Base-by-base conservation (phyloP, 2,329 filamentous ascomycete species). In the Exophiala sp. region DNA sequence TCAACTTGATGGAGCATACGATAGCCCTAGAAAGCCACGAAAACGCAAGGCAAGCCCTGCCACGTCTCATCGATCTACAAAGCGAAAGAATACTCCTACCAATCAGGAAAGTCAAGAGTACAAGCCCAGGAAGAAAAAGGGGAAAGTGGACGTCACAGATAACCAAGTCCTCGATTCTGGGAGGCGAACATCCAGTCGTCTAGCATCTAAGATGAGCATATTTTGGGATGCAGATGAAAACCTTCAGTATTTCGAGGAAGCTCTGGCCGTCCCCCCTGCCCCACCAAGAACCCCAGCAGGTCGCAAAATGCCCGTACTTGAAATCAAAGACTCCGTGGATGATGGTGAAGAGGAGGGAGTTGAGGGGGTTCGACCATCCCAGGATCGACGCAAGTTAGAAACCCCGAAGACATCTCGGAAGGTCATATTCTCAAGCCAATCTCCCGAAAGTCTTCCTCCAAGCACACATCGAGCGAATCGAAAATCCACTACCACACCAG, bases 371-470 rank as follows among this genome's bases (percentile, higher is more conserved):
- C 54, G 11, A 34, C 2, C 20, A 14, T 44, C 12, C n/a, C 12
- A 33, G 38, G 16, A 12, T 14, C 46, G 12, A 39, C 35, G 11
- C 11, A 38, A 12, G 11, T 33, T 32, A 9, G 34, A 42, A 14
- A 60, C 57, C 10, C 61, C 57, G 5, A 52, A 52, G 18, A 57
- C 29, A 38, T 32, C 24, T 18, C 21, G 48, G 5, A 51, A 32
- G 11, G 44, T 59, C 7, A 52, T 64, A 24, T 32, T 59, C 12
- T 62, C 60, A 16, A 61, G 58, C 47, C 62, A 64, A 36, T 60
- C 58, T 16, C 60, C 62, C 6, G 62, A 64, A 48, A 61, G 54
- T 38, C 8, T 62, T 10, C 45, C 47, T 38, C 44, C 50, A 5
- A 60, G 57, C 41, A 59, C 52, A 12, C 51, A 41, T 18, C 53